phyloP scores from a whole-genome alignment of 768 basidiomycete species.

The Gelatoporia subvermispora region DNA sequence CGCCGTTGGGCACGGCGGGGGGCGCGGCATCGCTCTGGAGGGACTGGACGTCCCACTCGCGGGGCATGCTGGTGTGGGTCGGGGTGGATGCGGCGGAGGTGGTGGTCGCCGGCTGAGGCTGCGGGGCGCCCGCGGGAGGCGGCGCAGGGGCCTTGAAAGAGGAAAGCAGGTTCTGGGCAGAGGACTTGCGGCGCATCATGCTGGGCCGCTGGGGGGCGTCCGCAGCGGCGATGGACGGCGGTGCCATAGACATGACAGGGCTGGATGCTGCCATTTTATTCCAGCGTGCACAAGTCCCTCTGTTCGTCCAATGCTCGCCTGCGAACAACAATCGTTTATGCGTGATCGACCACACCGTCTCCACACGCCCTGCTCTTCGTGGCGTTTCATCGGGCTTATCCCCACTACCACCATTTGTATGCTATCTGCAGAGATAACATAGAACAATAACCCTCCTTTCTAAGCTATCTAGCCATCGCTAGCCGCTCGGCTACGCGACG shows the following conservation, averaged over 20 bases:
- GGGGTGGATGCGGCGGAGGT: slow-evolving; percentile 16
- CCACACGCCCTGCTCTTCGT: not conserved
- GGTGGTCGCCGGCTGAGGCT: slow-evolving; percentile 14
- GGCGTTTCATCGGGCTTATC: no score
- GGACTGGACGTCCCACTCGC: slow-evolving; percentile 76
- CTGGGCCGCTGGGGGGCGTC: slow-evolving; percentile 31
- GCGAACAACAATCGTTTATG: no score
- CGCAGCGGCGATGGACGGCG: slow-evolving; percentile 14
- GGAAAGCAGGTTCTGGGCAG: slow-evolving; percentile 76
- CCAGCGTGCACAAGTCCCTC: no score
- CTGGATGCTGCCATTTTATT: no score
- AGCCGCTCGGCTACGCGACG: no score
- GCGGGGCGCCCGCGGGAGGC: slow-evolving; percentile 13
- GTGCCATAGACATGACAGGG: slow-evolving; percentile 21
- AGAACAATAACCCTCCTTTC: not conserved
- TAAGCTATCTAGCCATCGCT: no score
- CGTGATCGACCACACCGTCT: not conserved
- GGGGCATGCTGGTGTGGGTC: slow-evolving; percentile 25
- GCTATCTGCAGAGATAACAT: no score
- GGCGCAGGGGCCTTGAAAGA: slow-evolving; percentile 52
- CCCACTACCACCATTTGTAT: no score
- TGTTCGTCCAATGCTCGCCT: not conserved
- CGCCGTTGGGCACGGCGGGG: slow-evolving; percentile 14
- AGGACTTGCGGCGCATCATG: slow-evolving; percentile 77
- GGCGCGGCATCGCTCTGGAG: slow-evolving; percentile 41